Base-by-base conservation (phyloP, 176 grass and related monocot genomes). In the Ensete ventricosum region DNA sequence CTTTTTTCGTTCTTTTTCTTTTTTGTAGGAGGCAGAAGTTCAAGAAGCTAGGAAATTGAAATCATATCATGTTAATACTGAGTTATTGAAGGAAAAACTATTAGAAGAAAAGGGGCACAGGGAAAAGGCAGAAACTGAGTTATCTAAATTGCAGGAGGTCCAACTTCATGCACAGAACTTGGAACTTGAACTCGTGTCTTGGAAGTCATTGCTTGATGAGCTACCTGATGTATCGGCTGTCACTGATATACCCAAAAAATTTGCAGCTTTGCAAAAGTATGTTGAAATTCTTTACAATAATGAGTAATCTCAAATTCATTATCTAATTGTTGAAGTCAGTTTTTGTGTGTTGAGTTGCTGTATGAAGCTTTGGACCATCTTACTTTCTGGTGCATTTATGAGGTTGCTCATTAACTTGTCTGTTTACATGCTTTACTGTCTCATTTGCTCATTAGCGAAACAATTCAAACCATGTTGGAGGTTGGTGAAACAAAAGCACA, bases 1-100 rank as follows among this genome's bases (percentile, higher is more conserved):
- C 55, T 10, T 74, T 64, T 84, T n/a, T 49, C 24, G 11, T 12
- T 16, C 16, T 79, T 82, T 77, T 75, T 50, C 72, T 66, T 49
- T 25, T 81, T 73, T 84, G 27, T 51, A 98, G 95, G 84, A 93
- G 83, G 90, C 85, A 73, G 95, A 98, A 85, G 84, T 91, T 53
- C 77, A 87, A 77, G 95, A 98, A 78, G 88, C 90, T 73, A 93
- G 77, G 84, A 91, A 82, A 65, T 67, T 98, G 67, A 93, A 91
- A 80, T 88, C 95, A 85, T 89, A 82, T 76, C 86, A 98, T 80
- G 71, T 82, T 53, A 90, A 98, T 85, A 80, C 27, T 69, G 90
- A 93, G 73, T 85, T 98, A 76, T 78, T 98, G 55, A 91, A 87
- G 84, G 95, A 98, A 91, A 98, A 98, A 71, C 43, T 93, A 76